Base-by-base conservation (phyloP, 2,329 filamentous ascomycete species). In the Diaporthe humulicola region DNA sequence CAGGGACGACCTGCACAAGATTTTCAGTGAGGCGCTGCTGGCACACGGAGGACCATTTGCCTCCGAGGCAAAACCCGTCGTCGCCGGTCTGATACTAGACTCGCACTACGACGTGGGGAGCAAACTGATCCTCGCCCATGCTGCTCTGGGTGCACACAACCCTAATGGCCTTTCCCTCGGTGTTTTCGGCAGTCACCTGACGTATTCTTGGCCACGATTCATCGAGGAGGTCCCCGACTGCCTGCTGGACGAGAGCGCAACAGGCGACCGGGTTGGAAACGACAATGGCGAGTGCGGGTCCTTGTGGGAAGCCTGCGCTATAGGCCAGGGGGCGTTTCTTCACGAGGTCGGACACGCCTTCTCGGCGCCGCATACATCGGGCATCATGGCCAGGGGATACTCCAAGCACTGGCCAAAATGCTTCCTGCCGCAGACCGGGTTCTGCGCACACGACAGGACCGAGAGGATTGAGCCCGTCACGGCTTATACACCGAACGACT, bases 261-360 rank as follows among this genome's bases (percentile, higher is more conserved):
- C 85, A 0, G 87, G 85, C 0, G 80, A 83, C 38, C 80, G 80
- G 0, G 82, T 86, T 3, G 84, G 82, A 0, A 84, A 86, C 73
- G 84, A 87, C 70, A 85, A 86, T 61, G 81, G 81, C 33, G 82
- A 87, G 74, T 87, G 86, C 73, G 77, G 75, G 1, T 84, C 83
- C 25, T 84, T 87, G 80, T 86, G 85, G 82, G 84, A 85, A 73
- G 85, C 86, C 9, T 88, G 86, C 74, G 82, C 84, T 8, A 80
- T 87, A 78, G 86, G 92, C 12, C 93, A 94, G 78, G 92, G 92
- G 3, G 92, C 92, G 25, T 93, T 95, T 82, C 83, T 95, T 38
- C 93, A 94, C 79, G 92, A 94, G 81, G 90, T 92, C 2, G 92
- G 93, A 2, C 92, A 93, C 82, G 85, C 94, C 19, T 92, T 95